phyloP scores from a whole-genome alignment of 805 yeast species.

The Kuraishia hungarica region DNA sequence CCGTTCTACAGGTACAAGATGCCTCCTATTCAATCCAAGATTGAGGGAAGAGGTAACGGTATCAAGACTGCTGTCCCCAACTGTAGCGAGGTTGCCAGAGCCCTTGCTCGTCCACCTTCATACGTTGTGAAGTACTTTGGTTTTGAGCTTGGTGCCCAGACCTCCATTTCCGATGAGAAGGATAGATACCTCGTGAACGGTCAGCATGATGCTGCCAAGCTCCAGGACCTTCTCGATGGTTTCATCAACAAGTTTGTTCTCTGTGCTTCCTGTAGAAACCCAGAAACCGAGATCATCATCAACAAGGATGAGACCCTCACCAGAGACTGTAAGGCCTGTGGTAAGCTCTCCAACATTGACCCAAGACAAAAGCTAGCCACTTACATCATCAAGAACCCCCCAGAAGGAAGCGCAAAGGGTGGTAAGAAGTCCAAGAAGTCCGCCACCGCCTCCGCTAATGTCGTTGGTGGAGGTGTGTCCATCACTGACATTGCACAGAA shows the following conservation, averaged over 20 bases:
- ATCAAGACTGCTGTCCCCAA: slow-evolving; percentile 92
- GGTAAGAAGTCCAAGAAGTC: slow-evolving; percentile 61
- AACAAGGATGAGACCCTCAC: slow-evolving; percentile 67
- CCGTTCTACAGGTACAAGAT: slow-evolving; percentile 99
- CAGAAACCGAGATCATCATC: slow-evolving; percentile 88
- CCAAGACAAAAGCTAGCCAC: slow-evolving; percentile 82
- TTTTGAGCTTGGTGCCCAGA: slow-evolving; percentile 94
- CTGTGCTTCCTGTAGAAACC: slow-evolving; percentile 93
- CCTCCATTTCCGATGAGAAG: slow-evolving; percentile 65
- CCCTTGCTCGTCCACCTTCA: slow-evolving; percentile 86
- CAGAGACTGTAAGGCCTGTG: slow-evolving; percentile 98
- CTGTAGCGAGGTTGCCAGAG: slow-evolving; percentile 87
- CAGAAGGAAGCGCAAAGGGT: slow-evolving; percentile 39
- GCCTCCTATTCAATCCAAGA: slow-evolving; percentile 96
- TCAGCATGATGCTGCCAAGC: slow-evolving; percentile 79
- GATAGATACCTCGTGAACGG: slow-evolving; percentile 94
- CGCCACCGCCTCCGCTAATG: slow-evolving; percentile 85
- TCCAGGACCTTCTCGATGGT: slow-evolving; percentile 92
- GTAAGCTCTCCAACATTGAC: slow-evolving; percentile 77
- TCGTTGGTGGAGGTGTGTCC: slow-evolving; percentile 80
- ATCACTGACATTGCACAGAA: slow-evolving; percentile 66
- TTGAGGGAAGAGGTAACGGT: slow-evolving; percentile 99
- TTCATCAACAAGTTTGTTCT: slow-evolving; percentile 88
- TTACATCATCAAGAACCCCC: slow-evolving; percentile 85
- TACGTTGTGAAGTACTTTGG: slow-evolving; percentile 94